Base-by-base conservation (phyloP, 192 early-diverging fungal species). In the Linnemannia schmuckeri region DNA sequence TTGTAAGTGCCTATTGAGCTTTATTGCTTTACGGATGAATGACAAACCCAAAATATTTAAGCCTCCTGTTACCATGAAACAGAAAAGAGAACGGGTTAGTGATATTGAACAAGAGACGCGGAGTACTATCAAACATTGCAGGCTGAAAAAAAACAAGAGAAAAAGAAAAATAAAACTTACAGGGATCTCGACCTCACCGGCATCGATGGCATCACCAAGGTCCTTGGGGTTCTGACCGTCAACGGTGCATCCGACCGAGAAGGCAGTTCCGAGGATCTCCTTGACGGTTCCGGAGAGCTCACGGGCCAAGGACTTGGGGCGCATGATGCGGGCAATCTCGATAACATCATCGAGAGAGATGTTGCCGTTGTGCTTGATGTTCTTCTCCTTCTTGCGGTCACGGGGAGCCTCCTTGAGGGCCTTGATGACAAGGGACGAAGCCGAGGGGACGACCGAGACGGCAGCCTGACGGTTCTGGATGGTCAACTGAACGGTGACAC, bases 381-480 rank as follows among this genome's bases (percentile, higher is more conserved):
- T 99, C 96, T 99, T 99, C 91, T 99, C 98, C 97, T 99, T 99
- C 96, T 99, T 99, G 91, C 95, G 93, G 92, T 99, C 98, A 81
- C 98, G 92, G 41, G 94, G 94, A 75, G 98, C 96, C 93, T 99
- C 98, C 95, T 98, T 99, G 63, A 99, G 92, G 83, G 98, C 98
- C 88, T 93, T 91, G 93, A 99, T 98, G 88, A 99, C 96, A 78
- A 99, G 93, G 82, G 98, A 97, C 40, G 97, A 98, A 79, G 98
- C 98, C 63, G 95, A 95, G 85, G 98, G 98, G 71, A 99, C 95
- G 88, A 99, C 96, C 82, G 97, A 95, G 81, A 99, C 96, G 52
- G 94, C 92, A 75, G 98, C 98, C 92, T 99, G 98, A 96, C 98
- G 96, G 96, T 99, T 99, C 93, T 99, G 98, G 80, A 99, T 97